Percentiles rank a stretch among this genome's conserved stretches.
Conservation (phyloP, 2,329 filamentous ascomycete genomes). For the Fusarium fujikuroi region DNA sequence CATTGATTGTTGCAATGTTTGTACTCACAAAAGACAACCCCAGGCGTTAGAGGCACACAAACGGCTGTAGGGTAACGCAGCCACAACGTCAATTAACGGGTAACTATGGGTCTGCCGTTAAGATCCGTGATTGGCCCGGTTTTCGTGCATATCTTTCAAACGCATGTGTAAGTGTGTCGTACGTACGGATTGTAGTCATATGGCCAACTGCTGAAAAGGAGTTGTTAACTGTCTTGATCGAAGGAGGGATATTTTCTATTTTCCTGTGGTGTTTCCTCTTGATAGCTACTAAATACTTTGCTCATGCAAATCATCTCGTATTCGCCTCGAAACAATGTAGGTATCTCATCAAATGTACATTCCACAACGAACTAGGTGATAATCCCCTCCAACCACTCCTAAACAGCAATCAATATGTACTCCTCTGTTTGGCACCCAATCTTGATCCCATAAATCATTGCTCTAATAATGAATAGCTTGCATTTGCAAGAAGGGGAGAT, state of each 20-base stretch:
- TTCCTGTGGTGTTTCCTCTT: rapidly evolving
- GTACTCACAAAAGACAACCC: neutral
- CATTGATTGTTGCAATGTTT: neutral
- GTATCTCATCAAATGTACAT: neutral
- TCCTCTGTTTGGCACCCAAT: too few species aligned
- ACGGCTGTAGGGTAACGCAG: neutral
- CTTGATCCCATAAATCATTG: neutral
- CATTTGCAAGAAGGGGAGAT: neutral
- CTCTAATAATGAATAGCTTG: neutral
- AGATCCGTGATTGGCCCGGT: neutral
- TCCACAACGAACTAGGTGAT: too few species aligned
- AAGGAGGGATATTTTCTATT: neutral
- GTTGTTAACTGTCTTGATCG: too few species aligned
- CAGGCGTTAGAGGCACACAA: neutral
- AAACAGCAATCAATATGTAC: neutral
- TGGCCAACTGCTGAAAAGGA: neutral
- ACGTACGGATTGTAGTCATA: neutral
- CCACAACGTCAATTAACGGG: neutral
- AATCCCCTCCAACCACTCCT: neutral
- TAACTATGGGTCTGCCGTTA: neutral
- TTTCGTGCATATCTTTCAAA: neutral
- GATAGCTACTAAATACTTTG: neutral
- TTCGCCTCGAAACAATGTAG: neutral
- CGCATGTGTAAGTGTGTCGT: neutral
- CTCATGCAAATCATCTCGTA: neutral